Evolutionary conservation across 139 green algal genomes (phyloP).

Genomic region (Dunaliella sp.): DNA sequence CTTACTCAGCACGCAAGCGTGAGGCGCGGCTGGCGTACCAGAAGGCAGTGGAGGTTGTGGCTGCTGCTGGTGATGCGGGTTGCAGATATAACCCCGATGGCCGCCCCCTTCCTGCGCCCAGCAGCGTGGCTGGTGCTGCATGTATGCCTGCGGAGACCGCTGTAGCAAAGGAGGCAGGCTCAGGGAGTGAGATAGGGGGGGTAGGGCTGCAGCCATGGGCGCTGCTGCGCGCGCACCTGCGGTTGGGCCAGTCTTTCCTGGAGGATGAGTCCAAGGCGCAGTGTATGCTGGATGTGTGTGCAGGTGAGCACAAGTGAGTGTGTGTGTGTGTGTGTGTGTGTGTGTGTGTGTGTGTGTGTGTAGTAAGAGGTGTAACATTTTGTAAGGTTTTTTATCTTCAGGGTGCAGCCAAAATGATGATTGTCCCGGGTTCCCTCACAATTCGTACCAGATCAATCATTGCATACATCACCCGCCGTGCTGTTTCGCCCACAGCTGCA

Average conservation of each 20-base stretch:
- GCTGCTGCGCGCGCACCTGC: background rate
- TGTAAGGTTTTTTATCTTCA: no score
- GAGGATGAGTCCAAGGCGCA: background rate
- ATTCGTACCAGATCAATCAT: no score
- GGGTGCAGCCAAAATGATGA: no score
- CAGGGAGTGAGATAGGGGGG: background rate
- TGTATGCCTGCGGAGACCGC: background rate
- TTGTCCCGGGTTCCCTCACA: no score
- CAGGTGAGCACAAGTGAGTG: no score
- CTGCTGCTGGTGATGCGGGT: background rate
- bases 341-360: no score
- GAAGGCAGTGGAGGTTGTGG: background rate
- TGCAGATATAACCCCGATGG: background rate
- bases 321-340: no score
- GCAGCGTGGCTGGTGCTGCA: background rate
- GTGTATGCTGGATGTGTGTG: background rate
- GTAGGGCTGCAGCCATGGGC: background rate
- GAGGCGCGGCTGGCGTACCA: background rate
- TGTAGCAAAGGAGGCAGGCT: background rate
- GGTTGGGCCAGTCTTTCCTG: background rate
- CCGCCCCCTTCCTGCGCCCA: background rate
- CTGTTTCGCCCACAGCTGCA: no score
- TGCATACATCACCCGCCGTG: no score
- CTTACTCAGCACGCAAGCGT: background rate
- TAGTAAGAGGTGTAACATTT: no score